A percentile compares a stretch with the other conserved stretches of the same genome.
Evolutionary conservation across 2,329 filamentous ascomycete genomes (phyloP).

Genomic region (Ramularia endophylla): DNA sequence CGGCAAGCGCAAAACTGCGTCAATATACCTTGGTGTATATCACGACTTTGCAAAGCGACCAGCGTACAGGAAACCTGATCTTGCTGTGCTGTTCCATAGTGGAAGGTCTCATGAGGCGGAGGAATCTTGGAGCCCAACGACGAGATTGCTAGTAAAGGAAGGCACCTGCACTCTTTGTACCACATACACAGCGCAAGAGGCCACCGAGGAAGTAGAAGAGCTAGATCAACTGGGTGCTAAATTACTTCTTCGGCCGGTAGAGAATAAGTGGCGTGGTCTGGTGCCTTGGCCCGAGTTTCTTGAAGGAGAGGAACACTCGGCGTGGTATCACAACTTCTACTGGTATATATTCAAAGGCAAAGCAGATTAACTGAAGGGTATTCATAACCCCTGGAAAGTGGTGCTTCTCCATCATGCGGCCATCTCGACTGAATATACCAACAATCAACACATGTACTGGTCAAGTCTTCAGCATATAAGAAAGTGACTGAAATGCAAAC

Average conservation of each 20-base stretch:
- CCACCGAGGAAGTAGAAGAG: background rate
- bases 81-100: constrained; percentile 1
- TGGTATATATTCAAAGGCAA: constrained; percentile 6
- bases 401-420: no score
- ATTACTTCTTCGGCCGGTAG: background rate
- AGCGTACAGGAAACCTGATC: constrained; percentile 2
- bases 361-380: no score
- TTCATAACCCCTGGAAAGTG: no score
- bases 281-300: constrained; percentile 1
- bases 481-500: no score
- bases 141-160: background rate
- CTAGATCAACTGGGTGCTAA: background rate
- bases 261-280: constrained; percentile 5
- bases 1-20: background rate
- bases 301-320: constrained; percentile 1
- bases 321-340: constrained; percentile 2
- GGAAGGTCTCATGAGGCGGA: constrained; percentile 1
- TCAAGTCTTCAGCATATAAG: no score
- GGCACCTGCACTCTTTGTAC: constrained; percentile 3
- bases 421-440: no score
- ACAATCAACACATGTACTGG: no score
- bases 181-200: constrained; percentile 1
- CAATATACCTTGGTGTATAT: background rate
- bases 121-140: background rate
- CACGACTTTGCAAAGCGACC: background rate